Conservation (phyloP, 805 yeast genomes). For the Kodamaea jinghongensis region DNA sequence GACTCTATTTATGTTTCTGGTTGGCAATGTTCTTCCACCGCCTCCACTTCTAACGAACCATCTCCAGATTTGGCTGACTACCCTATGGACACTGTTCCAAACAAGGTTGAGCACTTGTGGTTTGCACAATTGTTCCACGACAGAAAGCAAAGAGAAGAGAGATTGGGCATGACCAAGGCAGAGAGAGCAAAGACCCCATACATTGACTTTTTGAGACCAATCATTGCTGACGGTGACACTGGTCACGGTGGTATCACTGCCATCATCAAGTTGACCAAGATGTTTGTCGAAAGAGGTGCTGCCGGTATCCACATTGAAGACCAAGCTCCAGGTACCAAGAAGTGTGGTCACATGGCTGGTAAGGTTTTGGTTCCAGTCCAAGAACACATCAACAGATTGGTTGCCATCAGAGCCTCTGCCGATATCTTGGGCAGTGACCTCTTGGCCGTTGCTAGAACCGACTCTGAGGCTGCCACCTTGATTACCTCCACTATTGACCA, state of each 20-base stretch:
- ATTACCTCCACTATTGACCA: slow-evolving; percentile 90
- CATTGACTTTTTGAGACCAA: slow-evolving; percentile 89
- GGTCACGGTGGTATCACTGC: slow-evolving; percentile 99
- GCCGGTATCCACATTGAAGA: slow-evolving; percentile 99
- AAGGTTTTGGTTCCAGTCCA: slow-evolving; percentile 96
- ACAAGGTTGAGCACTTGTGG: slow-evolving; percentile 95
- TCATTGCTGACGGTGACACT: slow-evolving; percentile 96
- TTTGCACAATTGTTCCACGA: slow-evolving; percentile 97
- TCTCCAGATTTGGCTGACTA: slow-evolving; percentile 98
- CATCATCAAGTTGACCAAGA: slow-evolving; percentile 88
- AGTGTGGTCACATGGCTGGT: slow-evolving; percentile 99
- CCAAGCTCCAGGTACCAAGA: slow-evolving; percentile 98
- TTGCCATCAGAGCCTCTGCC: slow-evolving; percentile 92
- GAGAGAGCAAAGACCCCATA: slow-evolving; percentile 70
- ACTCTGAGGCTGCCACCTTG: slow-evolving; percentile 96
- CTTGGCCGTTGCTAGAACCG: slow-evolving; percentile 90
- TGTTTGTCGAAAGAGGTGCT: slow-evolving; percentile 97
- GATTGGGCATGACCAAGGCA: slow-evolving; percentile 57
- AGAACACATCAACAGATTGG: slow-evolving; percentile 92
- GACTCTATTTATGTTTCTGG: slow-evolving; percentile 94
- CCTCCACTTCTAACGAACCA: slow-evolving; percentile 96
- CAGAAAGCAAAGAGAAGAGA: slow-evolving; percentile 89
- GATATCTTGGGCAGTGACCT: slow-evolving; percentile 88
- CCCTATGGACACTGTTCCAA: slow-evolving; percentile 98
- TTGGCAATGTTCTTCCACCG: slow-evolving; percentile 98